Conservation (phyloP, 2,329 filamentous ascomycete species). For the Clarireedia paspali region DNA sequence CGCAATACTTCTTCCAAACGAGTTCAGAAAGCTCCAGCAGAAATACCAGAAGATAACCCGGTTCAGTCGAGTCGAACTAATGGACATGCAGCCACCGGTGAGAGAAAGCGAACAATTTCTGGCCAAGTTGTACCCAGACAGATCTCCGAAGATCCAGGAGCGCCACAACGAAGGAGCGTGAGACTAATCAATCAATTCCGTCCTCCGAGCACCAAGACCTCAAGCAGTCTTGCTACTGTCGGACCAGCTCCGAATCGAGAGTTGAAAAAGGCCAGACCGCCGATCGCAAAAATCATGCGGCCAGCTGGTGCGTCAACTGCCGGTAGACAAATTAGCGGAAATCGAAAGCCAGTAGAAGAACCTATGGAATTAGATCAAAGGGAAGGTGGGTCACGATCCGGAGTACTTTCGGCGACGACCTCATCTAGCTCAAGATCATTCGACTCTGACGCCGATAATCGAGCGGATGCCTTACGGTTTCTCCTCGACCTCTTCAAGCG, state of each 20-base stretch:
- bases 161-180: slow-evolving; percentile 62
- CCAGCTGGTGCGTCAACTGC: slow-evolving; percentile 63
- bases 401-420: slow-evolving; percentile 24
- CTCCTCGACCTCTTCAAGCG: slow-evolving; percentile 76
- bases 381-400: slow-evolving; percentile 37
- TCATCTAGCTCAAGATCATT: slow-evolving; percentile 22
- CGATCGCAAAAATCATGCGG: slow-evolving; percentile 58
- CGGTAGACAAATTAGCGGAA: slow-evolving; percentile 82
- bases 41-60: slow-evolving; percentile 21
- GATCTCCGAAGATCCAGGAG: slow-evolving; percentile 52
- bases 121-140: slow-evolving; percentile 59
- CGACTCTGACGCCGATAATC: slow-evolving; percentile 49
- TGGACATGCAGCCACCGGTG: slow-evolving; percentile 34
- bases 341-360: slow-evolving; percentile 69
- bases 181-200: slow-evolving; percentile 65
- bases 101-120: slow-evolving; percentile 87
- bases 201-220: slow-evolving; percentile 38
- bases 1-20: slow-evolving; percentile 27
- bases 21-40: slow-evolving; percentile 23
- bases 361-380: slow-evolving; percentile 62
- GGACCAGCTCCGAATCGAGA: slow-evolving; percentile 60
- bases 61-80: slow-evolving; percentile 19
- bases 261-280: slow-evolving; percentile 76
- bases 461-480: slow-evolving; percentile 69
- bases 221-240: slow-evolving; percentile 47